Conservation (phyloP, 1,284 basidiomycete genomes). For the Heterobasidion irregulare region DNA sequence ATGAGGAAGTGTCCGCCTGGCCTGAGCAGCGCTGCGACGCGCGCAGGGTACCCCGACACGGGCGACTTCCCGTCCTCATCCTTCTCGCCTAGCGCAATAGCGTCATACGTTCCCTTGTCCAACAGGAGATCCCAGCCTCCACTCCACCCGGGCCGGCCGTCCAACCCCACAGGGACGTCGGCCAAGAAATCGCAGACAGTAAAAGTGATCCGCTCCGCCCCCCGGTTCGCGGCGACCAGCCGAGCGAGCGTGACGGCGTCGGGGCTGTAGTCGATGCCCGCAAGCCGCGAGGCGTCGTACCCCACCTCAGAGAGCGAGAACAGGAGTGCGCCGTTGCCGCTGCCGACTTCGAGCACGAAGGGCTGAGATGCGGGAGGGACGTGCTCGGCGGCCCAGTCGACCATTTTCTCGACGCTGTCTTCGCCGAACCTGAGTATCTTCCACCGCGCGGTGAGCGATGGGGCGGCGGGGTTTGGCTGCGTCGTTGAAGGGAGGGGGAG, state of each 20-base stretch:
- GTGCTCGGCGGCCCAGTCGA: slow-evolving; percentile 51
- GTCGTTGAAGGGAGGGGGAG: not conserved
- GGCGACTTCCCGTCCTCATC: slow-evolving; percentile 47
- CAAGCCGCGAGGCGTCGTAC: slow-evolving; percentile 44
- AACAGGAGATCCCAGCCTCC: slow-evolving; percentile 57
- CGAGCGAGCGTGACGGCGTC: slow-evolving; percentile 60
- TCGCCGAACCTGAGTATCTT: slow-evolving; percentile 65
- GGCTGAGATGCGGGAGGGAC: slow-evolving; percentile 36
- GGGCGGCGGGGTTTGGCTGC: not conserved
- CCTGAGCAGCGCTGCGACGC: slow-evolving; percentile 51
- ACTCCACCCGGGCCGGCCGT: slow-evolving; percentile 14
- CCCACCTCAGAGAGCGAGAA: slow-evolving; percentile 67
- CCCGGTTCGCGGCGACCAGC: slow-evolving; percentile 40
- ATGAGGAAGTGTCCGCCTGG: slow-evolving; percentile 74
- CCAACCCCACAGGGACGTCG: slow-evolving; percentile 27
- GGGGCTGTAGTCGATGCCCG: slow-evolving; percentile 79
- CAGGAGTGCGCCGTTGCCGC: slow-evolving; percentile 80
- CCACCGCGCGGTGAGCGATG: not conserved
- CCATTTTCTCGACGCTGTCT: slow-evolving; percentile 78
- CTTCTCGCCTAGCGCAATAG: slow-evolving; percentile 72
- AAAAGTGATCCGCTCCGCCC: slow-evolving; percentile 35
- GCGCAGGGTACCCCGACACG: slow-evolving; percentile 52
- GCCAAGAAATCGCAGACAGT: slow-evolving; percentile 51
- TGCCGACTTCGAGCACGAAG: slow-evolving; percentile 67
- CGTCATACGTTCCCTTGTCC: slow-evolving; percentile 84